Percentiles rank a stretch among this genome's conserved stretches.
Evolutionary conservation across 2,329 filamentous ascomycete species (phyloP).

Genomic region (Apiospora phragmitis): DNA sequence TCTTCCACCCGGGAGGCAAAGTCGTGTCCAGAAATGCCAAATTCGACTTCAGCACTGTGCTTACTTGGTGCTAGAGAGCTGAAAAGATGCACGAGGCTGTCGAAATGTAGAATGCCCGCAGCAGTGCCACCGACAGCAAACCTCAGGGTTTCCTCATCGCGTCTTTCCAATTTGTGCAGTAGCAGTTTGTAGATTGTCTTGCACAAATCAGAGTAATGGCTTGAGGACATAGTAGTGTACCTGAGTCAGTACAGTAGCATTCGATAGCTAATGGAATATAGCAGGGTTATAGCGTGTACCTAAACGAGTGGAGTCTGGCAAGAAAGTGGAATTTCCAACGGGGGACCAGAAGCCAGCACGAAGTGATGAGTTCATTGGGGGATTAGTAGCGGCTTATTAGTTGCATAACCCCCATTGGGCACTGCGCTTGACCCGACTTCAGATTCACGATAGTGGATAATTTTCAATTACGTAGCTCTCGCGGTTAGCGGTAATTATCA

Average conservation of each 20-base stretch:
- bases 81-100: constrained; percentile 23
- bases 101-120: constrained; percentile 17
- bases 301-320: constrained; percentile 1
- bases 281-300: background rate
- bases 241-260: background rate
- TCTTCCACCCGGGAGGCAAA: constrained; percentile 22
- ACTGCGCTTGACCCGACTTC: constrained; percentile 1
- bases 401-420: background rate
- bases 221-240: background rate
- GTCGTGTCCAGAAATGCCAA: constrained; percentile 18
- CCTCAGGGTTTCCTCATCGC: constrained; percentile 19
- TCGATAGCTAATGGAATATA: background rate
- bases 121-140: constrained; percentile 25
- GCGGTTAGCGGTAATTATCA: background rate
- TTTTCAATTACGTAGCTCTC: background rate
- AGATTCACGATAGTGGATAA: background rate
- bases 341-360: background rate
- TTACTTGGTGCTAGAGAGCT: constrained; percentile 13
- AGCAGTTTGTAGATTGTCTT: constrained; percentile 14
- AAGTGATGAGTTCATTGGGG: background rate
- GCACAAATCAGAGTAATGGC: background rate
- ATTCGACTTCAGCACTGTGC: constrained; percentile 12
- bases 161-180: constrained; percentile 20
- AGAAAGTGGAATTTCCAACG: background rate
- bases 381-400: background rate